These are phyloP conservation scores for Yamadazyma membranifaciens DNA, from an alignment of 1,139 yeast species.

Conservation along the genomic window DNA sequence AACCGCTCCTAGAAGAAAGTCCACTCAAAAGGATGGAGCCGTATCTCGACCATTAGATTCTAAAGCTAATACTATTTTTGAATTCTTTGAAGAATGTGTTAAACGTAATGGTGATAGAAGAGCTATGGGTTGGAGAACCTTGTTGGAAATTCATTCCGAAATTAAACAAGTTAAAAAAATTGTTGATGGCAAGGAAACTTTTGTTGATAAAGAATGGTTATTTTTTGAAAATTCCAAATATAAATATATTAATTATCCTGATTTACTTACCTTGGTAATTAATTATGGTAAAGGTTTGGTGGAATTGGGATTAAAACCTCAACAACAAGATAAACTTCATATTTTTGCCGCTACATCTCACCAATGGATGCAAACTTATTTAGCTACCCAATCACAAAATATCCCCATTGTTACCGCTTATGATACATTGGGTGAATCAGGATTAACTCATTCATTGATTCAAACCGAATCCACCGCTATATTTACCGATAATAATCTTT, in stretches of 20 bases:
- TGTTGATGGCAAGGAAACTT: constrained; percentile 70
- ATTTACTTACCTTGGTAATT: constrained; percentile 51
- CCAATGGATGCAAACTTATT: constrained; percentile 86
- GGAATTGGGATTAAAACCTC: constrained; percentile 69
- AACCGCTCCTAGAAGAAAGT: constrained; percentile 87
- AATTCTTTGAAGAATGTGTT: constrained; percentile 64
- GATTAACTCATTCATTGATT: constrained; percentile 79
- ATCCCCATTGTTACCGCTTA: constrained; percentile 94
- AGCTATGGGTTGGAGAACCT: constrained; percentile 81
- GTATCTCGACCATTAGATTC: constrained; percentile 58
- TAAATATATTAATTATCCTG: constrained; percentile 59
- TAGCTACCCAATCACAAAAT: constrained; percentile 73
- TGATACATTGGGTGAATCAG: constrained; percentile 92
- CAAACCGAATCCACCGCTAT: constrained; percentile 79
- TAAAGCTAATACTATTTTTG: constrained; percentile 67
- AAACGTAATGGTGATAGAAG: constrained; percentile 50
- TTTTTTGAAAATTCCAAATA: constrained; percentile 79
- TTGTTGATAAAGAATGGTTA: constrained; percentile 83
- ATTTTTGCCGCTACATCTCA: constrained; percentile 84
- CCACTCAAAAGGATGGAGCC: constrained; percentile 54
- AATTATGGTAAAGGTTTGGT: constrained; percentile 73
- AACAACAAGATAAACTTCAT: constrained; percentile 64
- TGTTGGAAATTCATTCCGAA: constrained; percentile 72
- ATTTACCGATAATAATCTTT: constrained; percentile 77
- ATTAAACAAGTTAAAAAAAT: constrained; percentile 70